Base-by-base conservation (phyloP, 202 grass and related monocot genomes). In the Musa balbisiana region DNA sequence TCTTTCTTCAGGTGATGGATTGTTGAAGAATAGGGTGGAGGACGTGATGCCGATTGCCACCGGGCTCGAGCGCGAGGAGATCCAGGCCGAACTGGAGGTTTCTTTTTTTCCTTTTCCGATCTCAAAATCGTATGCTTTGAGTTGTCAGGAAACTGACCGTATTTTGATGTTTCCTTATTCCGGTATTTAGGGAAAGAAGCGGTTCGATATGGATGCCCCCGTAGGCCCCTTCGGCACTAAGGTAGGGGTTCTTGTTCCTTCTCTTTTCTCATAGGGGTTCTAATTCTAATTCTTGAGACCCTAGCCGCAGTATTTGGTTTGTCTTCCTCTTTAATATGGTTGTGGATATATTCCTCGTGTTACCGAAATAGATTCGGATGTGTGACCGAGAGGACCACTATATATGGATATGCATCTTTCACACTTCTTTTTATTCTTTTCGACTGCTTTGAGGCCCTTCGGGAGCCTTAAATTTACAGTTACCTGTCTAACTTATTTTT, bases 141-240 rank as follows among this genome's bases (percentile, higher is more conserved):
- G 33, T 43, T 43, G 33, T 43, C 33, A 43, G 33, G 33, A 43
- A 43, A 1, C 4, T 43, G 4, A 43, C 33, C 33, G 0, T 43
- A 0, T 43, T 43, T 43, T 43, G 33, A 43, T 43, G 33, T 43
- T 43, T 43, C 33, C 4, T 43, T 43, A 43, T 43, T 43, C 33
- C 33, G 4, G 33, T 43, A 21, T 51, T 74, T 69, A 99, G 91
- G 95, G 95, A 59, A 88, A 83, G 83, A 89, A 99, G 87, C 88
- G 89, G 81, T 99, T 99, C 73, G 91, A 99, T 78, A 99, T 93
- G 83, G 95, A 90, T 77, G 29, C 95, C 56, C 75, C 85, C 3
- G 80, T 85, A 10, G 95, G 95, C 1, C 95, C 95, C 64, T 99
- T 99, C 17, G 95, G 95, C 78, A 99, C 95, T 54, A 92, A 99